Evolutionary conservation across 805 yeast genomes (phyloP).

Genomic region (Teunomyces gatunensis): DNA sequence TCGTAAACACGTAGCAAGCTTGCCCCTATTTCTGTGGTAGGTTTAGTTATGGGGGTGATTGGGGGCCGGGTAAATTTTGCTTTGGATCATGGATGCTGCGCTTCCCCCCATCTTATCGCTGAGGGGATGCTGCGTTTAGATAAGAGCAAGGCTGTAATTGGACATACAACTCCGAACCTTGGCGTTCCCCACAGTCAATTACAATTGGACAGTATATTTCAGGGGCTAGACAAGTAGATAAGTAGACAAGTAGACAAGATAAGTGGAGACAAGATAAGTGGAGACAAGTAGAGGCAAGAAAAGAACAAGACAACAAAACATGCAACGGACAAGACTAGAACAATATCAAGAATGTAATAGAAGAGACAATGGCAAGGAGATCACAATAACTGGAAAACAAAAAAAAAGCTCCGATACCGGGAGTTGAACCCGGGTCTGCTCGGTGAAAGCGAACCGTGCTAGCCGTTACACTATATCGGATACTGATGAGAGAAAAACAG

Average conservation of each 20-base stretch:
- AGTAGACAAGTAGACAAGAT: no score
- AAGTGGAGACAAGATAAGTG: no score
- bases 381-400: neutral
- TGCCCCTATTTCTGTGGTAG: neutral
- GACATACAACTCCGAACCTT: neutral
- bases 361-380: no score
- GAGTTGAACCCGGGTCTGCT: slow-evolving; percentile 84
- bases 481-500: neutral
- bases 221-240: no score
- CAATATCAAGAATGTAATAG: no score
- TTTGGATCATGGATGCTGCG: neutral
- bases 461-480: slow-evolving; percentile 81
- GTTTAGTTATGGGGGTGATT: neutral
- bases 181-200: neutral
- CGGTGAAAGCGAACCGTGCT: slow-evolving; percentile 83
- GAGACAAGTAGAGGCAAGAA: no score
- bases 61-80: neutral
- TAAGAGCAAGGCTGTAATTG: neutral
- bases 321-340: no score
- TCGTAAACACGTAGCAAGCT: neutral
- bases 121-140: neutral
- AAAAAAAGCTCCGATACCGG: slow-evolving; percentile 64
- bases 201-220: neutral
- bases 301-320: no score
- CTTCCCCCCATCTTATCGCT: neutral